phyloP scores from a whole-genome alignment of 768 basidiomycete species.

The Hydnomerulius pinastri region DNA sequence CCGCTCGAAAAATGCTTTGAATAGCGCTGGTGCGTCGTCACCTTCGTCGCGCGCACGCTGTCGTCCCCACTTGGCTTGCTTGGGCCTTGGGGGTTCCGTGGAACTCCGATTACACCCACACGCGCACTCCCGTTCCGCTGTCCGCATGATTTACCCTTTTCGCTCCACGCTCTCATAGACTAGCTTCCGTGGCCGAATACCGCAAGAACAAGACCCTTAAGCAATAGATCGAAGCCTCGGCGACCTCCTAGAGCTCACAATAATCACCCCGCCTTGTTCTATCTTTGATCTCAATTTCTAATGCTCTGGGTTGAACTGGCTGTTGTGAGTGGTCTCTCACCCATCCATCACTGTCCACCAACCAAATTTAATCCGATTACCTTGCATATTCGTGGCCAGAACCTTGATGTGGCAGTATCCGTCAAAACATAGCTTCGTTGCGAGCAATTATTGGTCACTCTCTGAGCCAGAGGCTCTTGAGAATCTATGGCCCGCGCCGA shows the following conservation, averaged over 20 bases:
- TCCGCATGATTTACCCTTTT: conserved; percentile 14
- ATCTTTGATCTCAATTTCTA: conserved; percentile 3
- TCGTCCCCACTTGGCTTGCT: no score
- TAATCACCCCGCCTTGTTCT: conserved; percentile 6
- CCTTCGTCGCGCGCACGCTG: no score
- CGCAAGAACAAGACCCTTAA: conserved; percentile 23
- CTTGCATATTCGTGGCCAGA: background rate
- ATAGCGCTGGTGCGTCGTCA: no score
- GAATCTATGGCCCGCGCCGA: background rate
- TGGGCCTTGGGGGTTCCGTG: conserved; percentile 22
- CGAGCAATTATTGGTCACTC: background rate
- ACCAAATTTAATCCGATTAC: conserved; percentile 10
- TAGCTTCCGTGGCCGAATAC: conserved; percentile 19
- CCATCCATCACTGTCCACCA: conserved; percentile 9
- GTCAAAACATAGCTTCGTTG: background rate
- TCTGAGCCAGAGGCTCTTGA: background rate
- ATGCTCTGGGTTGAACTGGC: background rate
- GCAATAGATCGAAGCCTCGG: conserved; percentile 19
- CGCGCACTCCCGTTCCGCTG: conserved; percentile 3
- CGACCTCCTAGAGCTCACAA: conserved; percentile 8
- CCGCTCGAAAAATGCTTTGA: conserved; percentile 1
- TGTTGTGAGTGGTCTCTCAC: conserved; percentile 16
- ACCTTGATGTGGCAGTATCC: conserved; percentile 3
- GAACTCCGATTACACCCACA: conserved; percentile 21
- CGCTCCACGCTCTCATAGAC: conserved; percentile 12